Evolutionary conservation across 345 rosid species (phyloP), one percentile per base, ranked within the genome.

Genomic region (Populus euphratica): DNA sequence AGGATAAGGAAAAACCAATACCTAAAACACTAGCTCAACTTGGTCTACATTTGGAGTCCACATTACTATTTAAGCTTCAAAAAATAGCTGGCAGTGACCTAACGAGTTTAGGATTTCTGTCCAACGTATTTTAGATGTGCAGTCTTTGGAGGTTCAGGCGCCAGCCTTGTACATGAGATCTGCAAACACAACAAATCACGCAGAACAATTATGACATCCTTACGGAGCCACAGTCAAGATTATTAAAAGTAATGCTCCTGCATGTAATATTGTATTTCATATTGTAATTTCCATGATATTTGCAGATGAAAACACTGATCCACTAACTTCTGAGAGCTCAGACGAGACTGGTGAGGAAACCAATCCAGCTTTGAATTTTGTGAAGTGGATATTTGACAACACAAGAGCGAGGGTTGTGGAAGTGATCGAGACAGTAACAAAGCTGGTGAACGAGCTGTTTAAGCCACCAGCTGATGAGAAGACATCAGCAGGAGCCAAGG

Each of bases 351-450:
- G 79, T 11, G 75, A 74, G 29, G 83, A 88, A 6, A 65, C 90
- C 62, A 79, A 75, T 67, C 75, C 86, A 25, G 83, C 88, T n/a
- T 50, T 83, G 69, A 49, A 80, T 75, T 70, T 84, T 67, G 70
- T 90, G 20, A 86, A 75, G 85, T 85, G 88, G 88, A 77, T 93
- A 77, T 85, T 90, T 81, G 75, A 81, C 81, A 85, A 82, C 81
- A 86, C 94, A 2, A 85, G 72, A 62, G 77, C 77, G 33, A 90
- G 82, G 73, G 52, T 88, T 74, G 74, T 81, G 78, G 90, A 86
- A 9, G 68, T 87, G 39, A 73, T 91, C 10, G 90, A 89, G 82
- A 87, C 80, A 75, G 81, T 93, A n/a, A 76, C 87, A 25, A 83
- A 85, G 80, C 74, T 89, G 23, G 78, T 88, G 54, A 83, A 75